These are phyloP conservation scores for Rhynchosporium secalis DNA, from an alignment of 2,329 filamentous ascomycete genomes.

Conservation along the genomic window DNA sequence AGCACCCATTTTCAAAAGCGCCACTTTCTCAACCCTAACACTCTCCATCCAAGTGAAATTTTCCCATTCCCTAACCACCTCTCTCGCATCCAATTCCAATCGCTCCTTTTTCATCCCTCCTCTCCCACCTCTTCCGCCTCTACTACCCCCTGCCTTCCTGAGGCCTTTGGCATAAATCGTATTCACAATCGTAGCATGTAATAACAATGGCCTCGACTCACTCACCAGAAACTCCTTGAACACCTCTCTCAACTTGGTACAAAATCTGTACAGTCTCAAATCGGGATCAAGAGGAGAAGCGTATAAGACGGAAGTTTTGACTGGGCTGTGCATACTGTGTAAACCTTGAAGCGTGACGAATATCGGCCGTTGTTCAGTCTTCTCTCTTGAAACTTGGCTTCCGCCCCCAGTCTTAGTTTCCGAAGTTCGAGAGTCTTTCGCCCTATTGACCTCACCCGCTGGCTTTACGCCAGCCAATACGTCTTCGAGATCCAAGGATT, in stretches of 20 bases:
- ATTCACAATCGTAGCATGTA: slow-evolving; percentile 87
- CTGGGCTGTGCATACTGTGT: slow-evolving; percentile 58
- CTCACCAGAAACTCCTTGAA: slow-evolving; percentile 61
- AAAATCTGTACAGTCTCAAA: slow-evolving; percentile 56
- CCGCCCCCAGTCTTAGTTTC: background rate
- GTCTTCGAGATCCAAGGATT: slow-evolving; percentile 46
- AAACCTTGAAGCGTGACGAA: slow-evolving; percentile 55
- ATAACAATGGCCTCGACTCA: slow-evolving; percentile 63
- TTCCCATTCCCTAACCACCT: slow-evolving; percentile 58
- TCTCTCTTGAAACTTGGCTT: background rate
- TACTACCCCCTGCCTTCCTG: slow-evolving; percentile 29
- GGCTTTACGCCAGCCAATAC: slow-evolving; percentile 45
- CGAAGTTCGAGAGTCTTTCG: too few species aligned
- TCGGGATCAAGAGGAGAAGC: slow-evolving; percentile 57
- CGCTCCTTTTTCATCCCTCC: slow-evolving; percentile 28
- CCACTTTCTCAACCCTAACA: slow-evolving; percentile 67
- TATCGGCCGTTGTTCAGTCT: background rate
- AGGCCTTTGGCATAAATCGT: slow-evolving; percentile 66
- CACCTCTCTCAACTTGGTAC: slow-evolving; percentile 50
- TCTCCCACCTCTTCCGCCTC: slow-evolving; percentile 41
- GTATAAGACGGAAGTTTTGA: slow-evolving; percentile 63
- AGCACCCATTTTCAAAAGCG: slow-evolving; percentile 87
- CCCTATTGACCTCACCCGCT: slow-evolving; percentile 24
- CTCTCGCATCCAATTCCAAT: slow-evolving; percentile 53
- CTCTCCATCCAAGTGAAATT: slow-evolving; percentile 70